These are phyloP conservation scores for Phytophthora podocarpi DNA, from an alignment of 352 stramenopile genomes.

Conservation along the genomic window DNA sequence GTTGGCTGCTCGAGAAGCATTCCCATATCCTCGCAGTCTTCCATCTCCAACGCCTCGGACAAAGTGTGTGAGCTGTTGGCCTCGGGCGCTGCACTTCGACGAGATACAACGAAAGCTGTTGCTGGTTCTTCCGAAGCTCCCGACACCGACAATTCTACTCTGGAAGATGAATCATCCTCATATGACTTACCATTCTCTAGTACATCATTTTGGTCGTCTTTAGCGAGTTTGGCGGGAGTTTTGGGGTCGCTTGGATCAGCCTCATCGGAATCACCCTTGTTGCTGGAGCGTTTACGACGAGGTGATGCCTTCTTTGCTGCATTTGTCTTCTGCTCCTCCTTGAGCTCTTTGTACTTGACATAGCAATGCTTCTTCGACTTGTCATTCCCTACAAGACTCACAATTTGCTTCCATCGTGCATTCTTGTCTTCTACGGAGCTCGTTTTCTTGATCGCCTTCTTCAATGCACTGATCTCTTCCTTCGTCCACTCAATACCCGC, in stretches of 20 bases:
- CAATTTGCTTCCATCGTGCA: conserved; percentile 75
- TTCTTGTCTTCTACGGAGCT: conserved; percentile 67
- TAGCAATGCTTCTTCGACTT: conserved; percentile 87
- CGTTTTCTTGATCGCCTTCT: conserved; percentile 80
- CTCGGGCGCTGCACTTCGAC: conserved; percentile 1
- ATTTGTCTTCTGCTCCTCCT: conserved; percentile 56
- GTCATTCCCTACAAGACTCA: conserved; percentile 51
- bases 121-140: background rate
- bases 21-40: conserved; percentile 61
- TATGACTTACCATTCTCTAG: conserved; percentile 7
- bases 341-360: conserved; percentile 86
- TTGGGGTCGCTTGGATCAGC: background rate
- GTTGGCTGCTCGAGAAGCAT: conserved; percentile 15
- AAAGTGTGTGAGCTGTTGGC: background rate
- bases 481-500: conserved; percentile 48
- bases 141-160: background rate
- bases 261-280: conserved; percentile 8
- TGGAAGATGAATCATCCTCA: background rate
- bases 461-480: conserved; percentile 59
- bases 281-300: conserved; percentile 17
- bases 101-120: conserved; percentile 18
- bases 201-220: background rate
- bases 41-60: conserved; percentile 44
- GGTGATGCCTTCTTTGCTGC: conserved; percentile 35
- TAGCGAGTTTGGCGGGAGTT: background rate